Percentiles rank a stretch among this genome's conserved stretches.
Conservation (phyloP, 2,329 filamentous ascomycete species). For the Alternaria brassicicola region DNA sequence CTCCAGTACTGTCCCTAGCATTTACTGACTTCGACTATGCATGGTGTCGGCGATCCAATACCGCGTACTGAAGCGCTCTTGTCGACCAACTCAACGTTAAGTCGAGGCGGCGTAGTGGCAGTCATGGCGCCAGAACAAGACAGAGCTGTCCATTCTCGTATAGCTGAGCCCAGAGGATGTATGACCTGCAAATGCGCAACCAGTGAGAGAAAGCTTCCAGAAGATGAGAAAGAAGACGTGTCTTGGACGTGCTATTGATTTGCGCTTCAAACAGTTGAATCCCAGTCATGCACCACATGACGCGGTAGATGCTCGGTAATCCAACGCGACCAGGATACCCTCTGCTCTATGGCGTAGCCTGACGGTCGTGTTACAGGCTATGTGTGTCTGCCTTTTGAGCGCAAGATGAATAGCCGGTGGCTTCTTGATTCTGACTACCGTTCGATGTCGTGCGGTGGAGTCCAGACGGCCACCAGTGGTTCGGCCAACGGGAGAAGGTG, state of each 20-base stretch:
- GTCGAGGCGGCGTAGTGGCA: background rate
- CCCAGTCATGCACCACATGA: slow-evolving; percentile 23
- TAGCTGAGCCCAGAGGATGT: background rate
- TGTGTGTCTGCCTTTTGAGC: background rate
- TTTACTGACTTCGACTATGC: background rate
- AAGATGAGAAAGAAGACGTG: slow-evolving; percentile 3
- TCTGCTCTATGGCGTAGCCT: background rate
- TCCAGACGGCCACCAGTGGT: background rate
- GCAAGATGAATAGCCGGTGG: slow-evolving; percentile 21
- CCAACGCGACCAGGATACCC: background rate
- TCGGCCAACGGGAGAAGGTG: slow-evolving; percentile 6
- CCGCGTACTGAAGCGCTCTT: background rate
- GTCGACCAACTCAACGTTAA: slow-evolving; percentile 2
- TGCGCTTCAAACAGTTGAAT: slow-evolving; percentile 21
- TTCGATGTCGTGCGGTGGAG: background rate
- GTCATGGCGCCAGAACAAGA: background rate
- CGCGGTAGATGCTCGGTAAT: background rate
- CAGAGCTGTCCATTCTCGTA: background rate
- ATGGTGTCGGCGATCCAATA: background rate
- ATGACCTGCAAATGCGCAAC: background rate
- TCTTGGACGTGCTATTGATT: slow-evolving; percentile 3
- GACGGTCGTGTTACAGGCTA: background rate
- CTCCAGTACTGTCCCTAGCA: slow-evolving; percentile 1
- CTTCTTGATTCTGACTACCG: slow-evolving; percentile 15
- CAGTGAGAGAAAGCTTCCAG: slow-evolving; percentile 6